These are phyloP conservation scores for Termitomyces sp. DNA, from an alignment of 768 basidiomycete species.

Conservation along the genomic window DNA sequence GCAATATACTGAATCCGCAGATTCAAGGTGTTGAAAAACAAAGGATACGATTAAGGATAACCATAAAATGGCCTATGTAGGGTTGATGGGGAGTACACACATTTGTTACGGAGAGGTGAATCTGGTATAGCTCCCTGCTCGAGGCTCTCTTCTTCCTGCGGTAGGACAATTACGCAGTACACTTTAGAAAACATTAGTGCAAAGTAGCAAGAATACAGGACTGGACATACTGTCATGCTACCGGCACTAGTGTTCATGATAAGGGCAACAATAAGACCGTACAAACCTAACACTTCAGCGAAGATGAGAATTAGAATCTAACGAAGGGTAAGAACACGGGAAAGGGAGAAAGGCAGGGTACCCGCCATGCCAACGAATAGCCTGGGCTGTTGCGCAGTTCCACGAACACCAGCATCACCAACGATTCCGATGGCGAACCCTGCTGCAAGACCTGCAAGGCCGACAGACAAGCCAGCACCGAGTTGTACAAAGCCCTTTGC, in stretches of 20 bases:
- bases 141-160: constrained; percentile 1
- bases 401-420: constrained; percentile 97
- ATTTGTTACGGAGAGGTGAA: constrained; percentile 7
- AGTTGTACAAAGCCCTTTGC: constrained; percentile 93
- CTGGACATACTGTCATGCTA: constrained; percentile 13
- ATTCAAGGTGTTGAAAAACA: background rate
- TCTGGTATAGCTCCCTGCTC: constrained; percentile 12
- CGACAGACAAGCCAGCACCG: constrained; percentile 89
- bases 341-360: background rate
- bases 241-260: constrained; percentile 84
- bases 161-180: constrained; percentile 4
- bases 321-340: background rate
- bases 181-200: constrained; percentile 1
- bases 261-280: constrained; percentile 86
- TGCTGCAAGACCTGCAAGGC: constrained; percentile 91
- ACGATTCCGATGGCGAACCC: constrained; percentile 99
- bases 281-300: constrained; percentile 57
- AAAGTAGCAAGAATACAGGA: background rate
- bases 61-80: constrained; percentile 9
- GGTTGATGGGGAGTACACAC: constrained; percentile 9
- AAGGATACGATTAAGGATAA: constrained; percentile 11
- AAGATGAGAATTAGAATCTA: constrained; percentile 98
- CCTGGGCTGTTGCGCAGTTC: constrained; percentile 93
- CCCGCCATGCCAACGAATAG: constrained; percentile 91
- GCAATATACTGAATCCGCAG: background rate